phyloP scores from a whole-genome alignment of 2,329 filamentous ascomycete species.

The Seiridium unicorne region DNA sequence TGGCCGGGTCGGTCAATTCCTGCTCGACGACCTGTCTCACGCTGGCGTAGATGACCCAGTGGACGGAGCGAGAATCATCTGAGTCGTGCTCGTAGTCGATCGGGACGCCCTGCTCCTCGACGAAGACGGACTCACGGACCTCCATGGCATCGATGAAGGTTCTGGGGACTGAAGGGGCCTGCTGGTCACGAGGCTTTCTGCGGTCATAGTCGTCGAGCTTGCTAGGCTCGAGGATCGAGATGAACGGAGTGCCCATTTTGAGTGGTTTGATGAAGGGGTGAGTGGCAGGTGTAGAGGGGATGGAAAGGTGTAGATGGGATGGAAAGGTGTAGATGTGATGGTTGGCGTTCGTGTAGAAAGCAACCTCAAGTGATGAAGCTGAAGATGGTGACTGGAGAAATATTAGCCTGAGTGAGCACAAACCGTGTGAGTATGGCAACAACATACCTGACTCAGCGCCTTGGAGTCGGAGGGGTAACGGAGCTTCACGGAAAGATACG shows the following conservation, averaged over 20 bases:
- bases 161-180: conserved; percentile 45
- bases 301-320: too few species aligned
- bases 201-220: conserved; percentile 48
- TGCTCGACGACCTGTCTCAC: conserved; percentile 46
- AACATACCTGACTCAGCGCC: too few species aligned
- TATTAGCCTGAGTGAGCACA: too few species aligned
- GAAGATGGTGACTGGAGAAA: too few species aligned
- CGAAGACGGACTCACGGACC: conserved; percentile 60
- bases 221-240: conserved; percentile 45
- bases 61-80: conserved; percentile 76
- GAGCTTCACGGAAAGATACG: too few species aligned
- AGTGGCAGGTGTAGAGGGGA: too few species aligned
- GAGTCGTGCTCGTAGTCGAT: conserved; percentile 74
- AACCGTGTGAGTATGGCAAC: too few species aligned
- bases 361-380: too few species aligned
- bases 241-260: conserved; percentile 49
- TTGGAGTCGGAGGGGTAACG: too few species aligned
- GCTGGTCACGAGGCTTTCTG: conserved; percentile 36
- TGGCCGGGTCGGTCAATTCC: conserved; percentile 41
- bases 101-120: conserved; percentile 56
- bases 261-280: background rate
- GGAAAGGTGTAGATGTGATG: too few species aligned
- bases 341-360: too few species aligned
- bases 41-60: conserved; percentile 83
- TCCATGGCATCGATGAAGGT: conserved; percentile 64